Percentiles rank a stretch among this genome's conserved stretches.
Conservation (phyloP, 768 basidiomycete species). For the Daedalea quercina region DNA sequence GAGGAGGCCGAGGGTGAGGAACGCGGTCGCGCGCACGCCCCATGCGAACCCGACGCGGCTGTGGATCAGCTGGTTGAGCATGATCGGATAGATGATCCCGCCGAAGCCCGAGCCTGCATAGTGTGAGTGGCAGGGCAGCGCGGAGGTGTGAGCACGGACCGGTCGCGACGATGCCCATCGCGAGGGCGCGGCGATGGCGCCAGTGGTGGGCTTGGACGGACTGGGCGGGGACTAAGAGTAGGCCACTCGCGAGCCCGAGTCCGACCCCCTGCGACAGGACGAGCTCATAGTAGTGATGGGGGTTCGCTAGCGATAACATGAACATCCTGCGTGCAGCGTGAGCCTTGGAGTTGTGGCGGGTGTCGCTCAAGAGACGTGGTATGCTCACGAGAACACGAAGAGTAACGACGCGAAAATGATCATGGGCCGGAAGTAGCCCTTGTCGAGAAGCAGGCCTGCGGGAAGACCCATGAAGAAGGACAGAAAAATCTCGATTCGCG, state of each 20-base stretch:
- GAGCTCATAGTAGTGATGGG: conserved; percentile 37
- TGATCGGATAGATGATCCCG: conserved; percentile 28
- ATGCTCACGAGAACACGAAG: conserved; percentile 16
- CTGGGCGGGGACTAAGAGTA: conserved; percentile 41
- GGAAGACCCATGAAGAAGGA: conserved; percentile 34
- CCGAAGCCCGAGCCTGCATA: conserved; percentile 18
- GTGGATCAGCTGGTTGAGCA: conserved; percentile 24
- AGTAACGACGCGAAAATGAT: conserved; percentile 17
- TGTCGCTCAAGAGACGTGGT: background rate
- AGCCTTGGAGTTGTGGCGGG: background rate
- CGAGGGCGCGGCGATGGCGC: conserved; percentile 30
- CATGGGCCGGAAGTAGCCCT: conserved; percentile 37
- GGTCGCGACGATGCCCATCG: conserved; percentile 22
- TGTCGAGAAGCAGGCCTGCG: conserved; percentile 36
- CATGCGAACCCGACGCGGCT: conserved; percentile 31
- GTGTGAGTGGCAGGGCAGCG: conserved; percentile 3
- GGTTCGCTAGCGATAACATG: conserved; percentile 37
- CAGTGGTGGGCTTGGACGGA: conserved; percentile 41
- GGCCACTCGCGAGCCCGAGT: conserved; percentile 40
- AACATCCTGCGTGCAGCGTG: conserved; percentile 25
- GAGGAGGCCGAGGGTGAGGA: conserved; percentile 15
- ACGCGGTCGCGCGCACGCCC: conserved; percentile 28
- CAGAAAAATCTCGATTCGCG: conserved; percentile 22
- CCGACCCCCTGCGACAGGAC: conserved; percentile 47
- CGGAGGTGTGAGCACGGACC: conserved; percentile 9